A percentile compares a stretch with the other conserved stretches of the same genome.
Conservation (phyloP, 345 rosid genomes). For the Stellera chamaejasme region DNA sequence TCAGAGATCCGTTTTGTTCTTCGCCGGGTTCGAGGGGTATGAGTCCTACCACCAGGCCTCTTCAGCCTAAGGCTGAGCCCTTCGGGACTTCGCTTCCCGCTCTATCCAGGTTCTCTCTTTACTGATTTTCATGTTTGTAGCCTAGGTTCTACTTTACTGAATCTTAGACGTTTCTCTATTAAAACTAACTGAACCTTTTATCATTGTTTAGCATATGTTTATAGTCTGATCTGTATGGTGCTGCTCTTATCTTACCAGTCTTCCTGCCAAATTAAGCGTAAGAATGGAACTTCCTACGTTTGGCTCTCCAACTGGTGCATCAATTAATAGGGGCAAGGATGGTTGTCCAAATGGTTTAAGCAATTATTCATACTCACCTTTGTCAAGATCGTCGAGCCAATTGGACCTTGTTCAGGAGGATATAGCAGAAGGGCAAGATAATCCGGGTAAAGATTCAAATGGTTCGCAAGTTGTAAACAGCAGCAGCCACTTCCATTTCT, state of each 20-base stretch:
- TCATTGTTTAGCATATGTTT: no score
- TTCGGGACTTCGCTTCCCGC: conserved; percentile 37
- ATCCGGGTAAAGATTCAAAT: conserved; percentile 21
- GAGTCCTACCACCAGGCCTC: conserved; percentile 44
- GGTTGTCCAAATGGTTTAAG: conserved; percentile 18
- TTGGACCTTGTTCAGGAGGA: conserved; percentile 22
- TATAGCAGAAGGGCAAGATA: conserved; percentile 17
- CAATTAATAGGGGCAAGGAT: conserved; percentile 30
- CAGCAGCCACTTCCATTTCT: conserved; percentile 61
- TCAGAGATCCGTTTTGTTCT: conserved; percentile 31
- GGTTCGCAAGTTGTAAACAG: conserved; percentile 17
- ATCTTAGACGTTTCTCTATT: background rate
- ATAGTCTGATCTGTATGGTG: background rate
- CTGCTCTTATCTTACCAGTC: conserved; percentile 33
- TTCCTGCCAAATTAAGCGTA: conserved; percentile 42
- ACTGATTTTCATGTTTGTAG: background rate
- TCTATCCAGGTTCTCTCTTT: conserved; percentile 56
- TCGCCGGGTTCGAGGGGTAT: conserved; percentile 45
- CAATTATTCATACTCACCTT: conserved; percentile 26
- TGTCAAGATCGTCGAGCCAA: conserved; percentile 41
- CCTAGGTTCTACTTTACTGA: background rate
- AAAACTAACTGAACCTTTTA: background rate
- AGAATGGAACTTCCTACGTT: conserved; percentile 51
- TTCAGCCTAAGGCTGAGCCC: conserved; percentile 45
- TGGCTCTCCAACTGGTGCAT: conserved; percentile 30